Evolutionary conservation across 1,284 basidiomycete species (phyloP).

Genomic region (Marasmius tenuissimus): DNA sequence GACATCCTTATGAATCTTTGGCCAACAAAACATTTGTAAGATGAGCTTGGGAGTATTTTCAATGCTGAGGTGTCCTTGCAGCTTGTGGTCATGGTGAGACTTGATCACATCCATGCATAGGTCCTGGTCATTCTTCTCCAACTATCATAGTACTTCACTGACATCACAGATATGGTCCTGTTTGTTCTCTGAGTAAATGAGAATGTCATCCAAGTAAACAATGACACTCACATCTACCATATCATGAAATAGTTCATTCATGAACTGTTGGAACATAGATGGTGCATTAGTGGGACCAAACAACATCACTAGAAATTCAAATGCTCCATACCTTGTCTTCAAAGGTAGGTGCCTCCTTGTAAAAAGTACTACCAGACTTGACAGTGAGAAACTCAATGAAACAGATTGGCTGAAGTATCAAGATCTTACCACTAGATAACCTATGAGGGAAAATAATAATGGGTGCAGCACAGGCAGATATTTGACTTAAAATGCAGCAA

Average conservation of each 20-base stretch:
- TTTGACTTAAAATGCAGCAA: too few species aligned
- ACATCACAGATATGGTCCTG: slow-evolving; percentile 20
- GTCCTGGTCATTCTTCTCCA: slow-evolving; percentile 22
- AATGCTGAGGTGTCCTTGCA: slow-evolving; percentile 31
- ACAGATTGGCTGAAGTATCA: too few species aligned
- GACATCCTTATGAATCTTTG: too few species aligned
- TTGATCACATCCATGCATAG: neutral
- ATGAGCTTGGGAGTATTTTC: slow-evolving; percentile 26
- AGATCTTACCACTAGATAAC: too few species aligned
- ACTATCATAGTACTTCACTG: slow-evolving; percentile 29
- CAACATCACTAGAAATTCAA: neutral
- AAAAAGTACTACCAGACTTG: too few species aligned
- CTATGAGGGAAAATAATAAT: too few species aligned
- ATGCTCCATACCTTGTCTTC: neutral
- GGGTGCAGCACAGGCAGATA: too few species aligned
- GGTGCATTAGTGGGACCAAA: neutral
- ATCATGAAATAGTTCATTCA: too few species aligned
- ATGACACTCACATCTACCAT: slow-evolving; percentile 29
- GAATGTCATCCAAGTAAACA: slow-evolving; percentile 34
- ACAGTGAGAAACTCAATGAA: too few species aligned
- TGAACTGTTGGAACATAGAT: slow-evolving; percentile 27
- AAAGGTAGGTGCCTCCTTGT: too few species aligned
- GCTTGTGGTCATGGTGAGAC: slow-evolving; percentile 10
- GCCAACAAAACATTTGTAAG: too few species aligned
- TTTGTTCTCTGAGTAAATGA: slow-evolving; percentile 18